Evolutionary conservation across 257 asterid species (phyloP), one percentile per base, ranked within the genome.

Genomic region (Nicotiana otophora): DNA sequence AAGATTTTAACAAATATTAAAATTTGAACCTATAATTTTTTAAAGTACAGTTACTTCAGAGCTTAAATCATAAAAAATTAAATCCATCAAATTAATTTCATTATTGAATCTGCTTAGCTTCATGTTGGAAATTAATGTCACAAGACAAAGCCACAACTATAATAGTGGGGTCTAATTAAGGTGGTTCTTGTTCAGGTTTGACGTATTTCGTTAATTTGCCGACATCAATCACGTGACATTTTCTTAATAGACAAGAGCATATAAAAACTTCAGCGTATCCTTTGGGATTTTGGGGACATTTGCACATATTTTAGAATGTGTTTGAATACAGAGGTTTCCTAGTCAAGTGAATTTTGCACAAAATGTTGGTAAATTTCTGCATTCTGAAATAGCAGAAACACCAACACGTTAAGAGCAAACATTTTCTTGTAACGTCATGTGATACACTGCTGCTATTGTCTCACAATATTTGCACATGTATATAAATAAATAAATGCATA

Each of bases 221-320:
- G 88, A 86, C 88, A 86, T 81, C 55, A 55, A 46, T 86, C 88
- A 83, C 86, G 86, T 83, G 88, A 83, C 62, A 77, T 4, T 51
- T 31, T 55, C 81, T 30, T 72, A 66, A 55, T 66, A 5, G 17
- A 46, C 82, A 82, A 34, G 23, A 26, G 17, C 77, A 31, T n/a
- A 46, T 46, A 12, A 68, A 19, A 20, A 70, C 26, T 4, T 75
- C 20, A 75, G 28, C 80, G 20, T 75, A 75, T 75, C 63, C 80
- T 75, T 75, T 51, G 34, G 28, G 39, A 57, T 51, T 51, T 75
- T 75, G 8, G 33, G 66, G 68, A 81, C 42, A 51, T 48, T 42
- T 42, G 16, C 14, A 46, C n/a, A 26, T 7, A 16, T 23, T 14
- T 66, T 74, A 7, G 26, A 51, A 51, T 75, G 80, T 26, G 80